A percentile compares a stretch with the other conserved stretches of the same genome.
Conservation (phyloP, 106 monocot genomes). For the Platanthera guangdongensis region DNA sequence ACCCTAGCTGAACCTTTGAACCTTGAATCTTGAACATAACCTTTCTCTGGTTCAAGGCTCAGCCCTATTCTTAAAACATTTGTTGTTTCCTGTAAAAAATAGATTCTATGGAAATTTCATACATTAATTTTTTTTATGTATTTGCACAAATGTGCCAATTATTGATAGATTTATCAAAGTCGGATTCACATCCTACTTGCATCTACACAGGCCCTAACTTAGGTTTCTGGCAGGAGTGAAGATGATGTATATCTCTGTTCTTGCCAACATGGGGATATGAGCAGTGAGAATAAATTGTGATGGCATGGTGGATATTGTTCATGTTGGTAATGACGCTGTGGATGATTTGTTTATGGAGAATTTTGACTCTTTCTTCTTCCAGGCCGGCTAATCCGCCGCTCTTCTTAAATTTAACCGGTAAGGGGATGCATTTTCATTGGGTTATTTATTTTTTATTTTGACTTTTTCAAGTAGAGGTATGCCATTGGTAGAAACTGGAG, state of each 20-base stretch:
- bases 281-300: not conserved
- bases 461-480: not conserved
- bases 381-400: constrained; percentile 6
- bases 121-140: too few species aligned
- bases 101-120: too few species aligned
- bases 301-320: not conserved
- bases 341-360: constrained; percentile 18
- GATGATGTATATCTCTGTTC: too few species aligned
- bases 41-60: too few species aligned
- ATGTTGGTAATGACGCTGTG: constrained; percentile 8
- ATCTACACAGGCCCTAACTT: not conserved
- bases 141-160: too few species aligned
- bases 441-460: not conserved
- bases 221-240: too few species aligned
- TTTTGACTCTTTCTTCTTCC: constrained; percentile 13
- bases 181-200: not conserved
- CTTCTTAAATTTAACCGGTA: constrained; percentile 7
- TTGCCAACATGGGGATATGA: too few species aligned
- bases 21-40: too few species aligned
- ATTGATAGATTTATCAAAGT: too few species aligned
- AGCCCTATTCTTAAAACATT: too few species aligned
- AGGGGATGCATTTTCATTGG: not conserved
- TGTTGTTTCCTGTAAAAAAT: too few species aligned
- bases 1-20: too few species aligned
- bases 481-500: constrained; percentile 9